Evolutionary conservation across 768 basidiomycete genomes (phyloP).

Genomic region (Leccinum barrowsii): DNA sequence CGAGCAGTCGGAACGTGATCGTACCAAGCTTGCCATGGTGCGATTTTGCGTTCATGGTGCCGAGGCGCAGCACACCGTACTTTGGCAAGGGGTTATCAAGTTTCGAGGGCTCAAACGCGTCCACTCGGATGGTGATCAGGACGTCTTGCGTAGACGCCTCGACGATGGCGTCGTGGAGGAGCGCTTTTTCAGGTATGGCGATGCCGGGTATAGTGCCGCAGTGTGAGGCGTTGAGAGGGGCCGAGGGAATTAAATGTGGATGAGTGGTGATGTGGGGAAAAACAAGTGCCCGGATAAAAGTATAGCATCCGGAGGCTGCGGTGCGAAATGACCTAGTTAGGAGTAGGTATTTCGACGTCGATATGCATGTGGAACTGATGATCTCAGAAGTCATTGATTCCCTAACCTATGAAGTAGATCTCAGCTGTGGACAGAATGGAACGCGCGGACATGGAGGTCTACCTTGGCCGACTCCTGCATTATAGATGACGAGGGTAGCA

Average conservation of each 20-base stretch:
- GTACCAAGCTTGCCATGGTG: neutral
- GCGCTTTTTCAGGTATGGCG: neutral
- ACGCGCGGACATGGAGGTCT: neutral
- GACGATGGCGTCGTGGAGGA: slow-evolving; percentile 13
- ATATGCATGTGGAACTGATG: slow-evolving; percentile 1
- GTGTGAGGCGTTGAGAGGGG: slow-evolving; percentile 7
- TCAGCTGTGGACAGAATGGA: neutral
- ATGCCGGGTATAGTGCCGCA: slow-evolving; percentile 1
- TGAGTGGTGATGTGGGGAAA: slow-evolving; percentile 2
- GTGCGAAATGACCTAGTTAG: slow-evolving; percentile 3
- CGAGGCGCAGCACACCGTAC: slow-evolving; percentile 8
- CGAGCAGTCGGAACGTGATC: slow-evolving; percentile 5
- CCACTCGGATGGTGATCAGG: slow-evolving; percentile 7
- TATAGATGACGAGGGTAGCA: neutral
- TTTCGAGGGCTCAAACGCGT: neutral
- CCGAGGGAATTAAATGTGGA: neutral
- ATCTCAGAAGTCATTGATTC: neutral
- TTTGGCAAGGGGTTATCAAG: neutral
- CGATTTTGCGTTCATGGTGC: neutral
- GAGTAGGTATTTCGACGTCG: slow-evolving; percentile 19
- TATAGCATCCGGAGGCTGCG: neutral
- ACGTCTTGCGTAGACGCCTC: slow-evolving; percentile 9
- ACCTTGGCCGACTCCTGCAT: slow-evolving; percentile 1
- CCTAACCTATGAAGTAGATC: neutral
- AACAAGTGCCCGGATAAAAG: slow-evolving; percentile 5